phyloP scores from a whole-genome alignment of 2,329 filamentous ascomycete genomes.

The Periconia macrospinosa region DNA sequence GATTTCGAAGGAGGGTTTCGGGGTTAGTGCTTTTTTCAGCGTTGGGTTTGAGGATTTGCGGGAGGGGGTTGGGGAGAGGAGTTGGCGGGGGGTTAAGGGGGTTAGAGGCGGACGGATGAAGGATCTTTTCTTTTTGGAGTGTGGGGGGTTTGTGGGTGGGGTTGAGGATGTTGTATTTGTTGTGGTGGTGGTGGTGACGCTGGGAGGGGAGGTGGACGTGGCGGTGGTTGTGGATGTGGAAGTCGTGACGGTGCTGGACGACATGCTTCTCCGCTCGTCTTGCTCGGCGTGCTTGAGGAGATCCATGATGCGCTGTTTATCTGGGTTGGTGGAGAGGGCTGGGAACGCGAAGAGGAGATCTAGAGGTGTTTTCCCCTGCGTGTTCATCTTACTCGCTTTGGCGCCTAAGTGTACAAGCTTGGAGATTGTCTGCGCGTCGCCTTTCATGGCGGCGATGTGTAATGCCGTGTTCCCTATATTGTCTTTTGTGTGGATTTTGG shows the following conservation, averaged over 20 bases:
- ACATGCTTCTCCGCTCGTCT: conserved; percentile 9
- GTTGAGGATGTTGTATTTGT: neutral
- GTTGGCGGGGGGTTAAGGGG: neutral
- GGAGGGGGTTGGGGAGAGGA: neutral
- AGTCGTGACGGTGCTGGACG: neutral
- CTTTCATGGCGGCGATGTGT: conserved; percentile 20
- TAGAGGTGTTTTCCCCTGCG: conserved; percentile 6
- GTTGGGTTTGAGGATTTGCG: neutral
- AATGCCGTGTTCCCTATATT: conserved; percentile 22
- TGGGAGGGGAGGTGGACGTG: neutral
- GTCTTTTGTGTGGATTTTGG: conserved; percentile 18
- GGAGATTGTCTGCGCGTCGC: conserved; percentile 16
- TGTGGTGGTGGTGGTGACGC: neutral
- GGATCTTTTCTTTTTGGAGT: neutral
- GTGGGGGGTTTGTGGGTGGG: neutral
- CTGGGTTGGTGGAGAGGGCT: conserved; percentile 17
- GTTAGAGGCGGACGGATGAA: neutral
- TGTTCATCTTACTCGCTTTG: conserved; percentile 18
- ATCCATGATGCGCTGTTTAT: conserved; percentile 19
- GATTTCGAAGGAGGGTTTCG: neutral
- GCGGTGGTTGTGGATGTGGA: conserved; percentile 8
- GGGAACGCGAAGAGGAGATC: no score
- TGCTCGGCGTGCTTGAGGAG: conserved; percentile 23
- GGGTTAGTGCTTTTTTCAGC: no score
- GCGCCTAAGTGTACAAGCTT: conserved; percentile 21